A percentile compares a stretch with the other conserved stretches of the same genome.
phyloP scores from a whole-genome alignment of 1,284 basidiomycete genomes.

The Naganishia sp. region DNA sequence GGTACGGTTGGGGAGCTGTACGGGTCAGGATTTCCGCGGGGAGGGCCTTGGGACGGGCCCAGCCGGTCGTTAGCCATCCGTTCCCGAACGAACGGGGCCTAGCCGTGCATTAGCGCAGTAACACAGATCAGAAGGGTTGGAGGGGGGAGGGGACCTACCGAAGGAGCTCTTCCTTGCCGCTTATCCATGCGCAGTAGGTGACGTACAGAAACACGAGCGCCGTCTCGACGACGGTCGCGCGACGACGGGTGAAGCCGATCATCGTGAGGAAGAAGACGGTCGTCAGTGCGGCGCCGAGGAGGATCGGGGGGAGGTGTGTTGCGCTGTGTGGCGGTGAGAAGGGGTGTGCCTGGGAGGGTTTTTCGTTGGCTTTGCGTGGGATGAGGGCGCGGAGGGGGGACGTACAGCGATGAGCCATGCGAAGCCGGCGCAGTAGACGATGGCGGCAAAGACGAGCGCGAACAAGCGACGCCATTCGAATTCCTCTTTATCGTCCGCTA shows the following conservation, averaged over 20 bases:
- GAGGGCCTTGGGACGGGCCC: slow-evolving; percentile 29
- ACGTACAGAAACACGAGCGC: slow-evolving; percentile 80
- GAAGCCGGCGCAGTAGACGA: slow-evolving; percentile 51
- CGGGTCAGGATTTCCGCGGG: slow-evolving; percentile 32
- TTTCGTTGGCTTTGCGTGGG: not conserved
- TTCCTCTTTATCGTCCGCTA: slow-evolving; percentile 42
- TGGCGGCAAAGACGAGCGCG: slow-evolving; percentile 47
- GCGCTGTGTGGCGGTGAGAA: slow-evolving; percentile 39
- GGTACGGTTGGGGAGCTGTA: slow-evolving; percentile 34
- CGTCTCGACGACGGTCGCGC: slow-evolving; percentile 92
- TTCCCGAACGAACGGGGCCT: slow-evolving; percentile 49
- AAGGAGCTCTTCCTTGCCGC: slow-evolving; percentile 50
- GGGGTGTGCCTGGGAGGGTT: slow-evolving; percentile 22
- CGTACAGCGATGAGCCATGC: slow-evolving; percentile 48
- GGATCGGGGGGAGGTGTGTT: slow-evolving; percentile 46
- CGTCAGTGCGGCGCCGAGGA: slow-evolving; percentile 51
- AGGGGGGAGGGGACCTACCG: slow-evolving; percentile 42
- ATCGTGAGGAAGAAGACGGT: slow-evolving; percentile 74
- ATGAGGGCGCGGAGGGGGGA: no score
- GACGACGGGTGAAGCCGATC: slow-evolving; percentile 81
- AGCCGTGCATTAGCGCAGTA: no score
- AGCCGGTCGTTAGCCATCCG: slow-evolving; percentile 43
- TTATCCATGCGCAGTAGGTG: slow-evolving; percentile 58
- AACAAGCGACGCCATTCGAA: slow-evolving; percentile 53
- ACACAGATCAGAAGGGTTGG: not conserved